Evolutionary conservation across 257 asterid species (phyloP), one percentile per base, ranked within the genome.

Genomic region (Osmanthus fragrans): DNA sequence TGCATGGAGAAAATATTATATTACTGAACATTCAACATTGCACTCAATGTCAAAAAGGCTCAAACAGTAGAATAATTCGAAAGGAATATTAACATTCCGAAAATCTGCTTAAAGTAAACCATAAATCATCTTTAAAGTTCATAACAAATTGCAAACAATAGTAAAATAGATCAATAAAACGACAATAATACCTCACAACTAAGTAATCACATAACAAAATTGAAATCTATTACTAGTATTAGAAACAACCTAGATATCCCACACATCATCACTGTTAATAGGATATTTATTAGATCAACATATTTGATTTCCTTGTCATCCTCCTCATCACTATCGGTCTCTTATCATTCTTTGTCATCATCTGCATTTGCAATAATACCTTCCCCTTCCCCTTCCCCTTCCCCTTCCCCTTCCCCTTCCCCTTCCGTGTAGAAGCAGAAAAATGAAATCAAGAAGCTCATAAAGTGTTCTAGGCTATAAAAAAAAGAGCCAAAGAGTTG

Each of bases 1-100:
- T 93, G 97, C 88, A 84, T 27, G 73, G 73, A 74, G 80, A 83
- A 54, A 77, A 73, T 39, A 77, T 15, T 36, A n/a, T 56, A 75
- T 86, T 75, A 82, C 34, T 7, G 18, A 10, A 75, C 27, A 29
- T 78, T 54, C 64, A 70, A 56, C 65, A 56, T 56, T n/a, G 11
- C n/a, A 21, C 9, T 21, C 27, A 5, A 56, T 56, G 29, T 18
- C 11, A 56, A 56, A 56, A 56, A 56, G 11, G 65, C 23, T 56
- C 29, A 2, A n/a, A 29, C 27, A 56, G 21, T 56, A 19, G 65
- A 49, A 49, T 49, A 7, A n/a, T 56, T 56, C 65, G 3, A 39
- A 18, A 56, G 27, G 65, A 56, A 21, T 23, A 58, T 21, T 12
- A 58, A 58, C 3, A 3, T 58, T 58, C 16, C 15, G 21, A 58